These are phyloP conservation scores for Euryodendron excelsum DNA, from an alignment of 148 eudicot species.

Conservation along the genomic window DNA sequence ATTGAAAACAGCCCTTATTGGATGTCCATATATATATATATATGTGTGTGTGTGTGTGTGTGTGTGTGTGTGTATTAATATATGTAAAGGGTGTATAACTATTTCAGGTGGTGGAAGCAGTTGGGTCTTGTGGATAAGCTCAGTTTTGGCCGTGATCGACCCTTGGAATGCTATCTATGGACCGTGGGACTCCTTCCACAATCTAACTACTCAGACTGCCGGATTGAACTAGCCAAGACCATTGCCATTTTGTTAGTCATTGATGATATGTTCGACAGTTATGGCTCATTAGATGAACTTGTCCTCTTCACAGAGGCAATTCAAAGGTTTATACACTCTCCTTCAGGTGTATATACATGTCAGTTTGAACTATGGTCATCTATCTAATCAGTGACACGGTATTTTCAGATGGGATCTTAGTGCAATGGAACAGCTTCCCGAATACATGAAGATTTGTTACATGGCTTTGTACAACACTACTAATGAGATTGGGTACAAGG, in stretches of 20 bases:
- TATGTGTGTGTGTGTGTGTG: too few relatives aligned
- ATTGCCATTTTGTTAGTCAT: constrained; percentile 42
- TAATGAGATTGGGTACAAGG: constrained; percentile 12
- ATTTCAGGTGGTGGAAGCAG: constrained; percentile 53
- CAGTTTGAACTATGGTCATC: not conserved
- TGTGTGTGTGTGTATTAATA: too few relatives aligned
- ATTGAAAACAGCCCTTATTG: not conserved
- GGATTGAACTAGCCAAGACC: too few relatives aligned
- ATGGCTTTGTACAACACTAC: constrained; percentile 34
- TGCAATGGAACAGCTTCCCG: constrained; percentile 34
- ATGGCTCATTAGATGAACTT: constrained; percentile 48
- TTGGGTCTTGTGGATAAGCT: constrained; percentile 37
- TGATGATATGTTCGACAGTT: constrained; percentile 55
- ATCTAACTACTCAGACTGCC: constrained; percentile 31
- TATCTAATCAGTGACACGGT: not conserved
- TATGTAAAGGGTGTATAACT: too few relatives aligned
- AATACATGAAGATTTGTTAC: constrained; percentile 48
- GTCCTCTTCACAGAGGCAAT: constrained; percentile 46
- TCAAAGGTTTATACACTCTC: constrained; percentile 24
- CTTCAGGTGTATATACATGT: not conserved
- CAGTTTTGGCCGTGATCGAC: constrained; percentile 40
- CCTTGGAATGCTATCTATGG: constrained; percentile 57
- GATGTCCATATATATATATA: not conserved
- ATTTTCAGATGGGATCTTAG: constrained; percentile 37
- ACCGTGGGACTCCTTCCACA: constrained; percentile 40